phyloP scores from a whole-genome alignment of 2,329 filamentous ascomycete genomes.

The Mariannaea sp. region DNA sequence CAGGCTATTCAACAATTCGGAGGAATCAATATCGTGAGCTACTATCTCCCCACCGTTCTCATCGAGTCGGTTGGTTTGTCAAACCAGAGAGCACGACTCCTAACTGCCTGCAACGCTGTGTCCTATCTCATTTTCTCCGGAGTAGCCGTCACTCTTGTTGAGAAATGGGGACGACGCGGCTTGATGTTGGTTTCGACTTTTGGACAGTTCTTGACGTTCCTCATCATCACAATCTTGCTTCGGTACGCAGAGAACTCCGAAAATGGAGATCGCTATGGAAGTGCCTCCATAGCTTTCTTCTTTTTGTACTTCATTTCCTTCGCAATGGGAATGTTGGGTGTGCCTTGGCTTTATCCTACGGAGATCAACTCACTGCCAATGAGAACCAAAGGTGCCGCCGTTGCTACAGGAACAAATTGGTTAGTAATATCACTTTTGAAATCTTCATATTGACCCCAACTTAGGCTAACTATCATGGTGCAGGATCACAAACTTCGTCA shows the following conservation, averaged over 20 bases:
- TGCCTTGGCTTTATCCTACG: slow-evolving; percentile 41
- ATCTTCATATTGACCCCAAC: too few relatives aligned
- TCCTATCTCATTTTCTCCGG: slow-evolving; percentile 30
- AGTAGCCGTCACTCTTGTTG: slow-evolving; percentile 11
- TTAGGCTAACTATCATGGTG: fast-evolving
- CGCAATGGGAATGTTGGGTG: slow-evolving; percentile 25
- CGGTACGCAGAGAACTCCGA: slow-evolving; percentile 8
- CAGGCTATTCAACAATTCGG: slow-evolving; percentile 23
- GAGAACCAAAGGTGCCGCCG: slow-evolving; percentile 36
- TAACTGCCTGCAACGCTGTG: slow-evolving; percentile 51
- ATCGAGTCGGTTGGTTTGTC: slow-evolving; percentile 55
- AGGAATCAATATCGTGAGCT: slow-evolving; percentile 24
- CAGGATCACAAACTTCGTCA: slow-evolving; percentile 35
- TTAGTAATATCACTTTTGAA: neutral
- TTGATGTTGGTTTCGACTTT: slow-evolving; percentile 25
- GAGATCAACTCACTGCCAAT: slow-evolving; percentile 44
- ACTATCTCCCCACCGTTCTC: slow-evolving; percentile 52
- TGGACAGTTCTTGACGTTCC: slow-evolving; percentile 20
- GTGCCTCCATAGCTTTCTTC: slow-evolving; percentile 23
- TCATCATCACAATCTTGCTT: slow-evolving; percentile 24
- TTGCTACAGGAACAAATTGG: slow-evolving; percentile 29
- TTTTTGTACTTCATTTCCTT: slow-evolving; percentile 29
- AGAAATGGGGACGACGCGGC: slow-evolving; percentile 19
- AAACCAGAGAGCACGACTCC: slow-evolving; percentile 53
- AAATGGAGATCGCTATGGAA: neutral